Conservation (phyloP, 257 asterid genomes). For the Petunia secreta region DNA sequence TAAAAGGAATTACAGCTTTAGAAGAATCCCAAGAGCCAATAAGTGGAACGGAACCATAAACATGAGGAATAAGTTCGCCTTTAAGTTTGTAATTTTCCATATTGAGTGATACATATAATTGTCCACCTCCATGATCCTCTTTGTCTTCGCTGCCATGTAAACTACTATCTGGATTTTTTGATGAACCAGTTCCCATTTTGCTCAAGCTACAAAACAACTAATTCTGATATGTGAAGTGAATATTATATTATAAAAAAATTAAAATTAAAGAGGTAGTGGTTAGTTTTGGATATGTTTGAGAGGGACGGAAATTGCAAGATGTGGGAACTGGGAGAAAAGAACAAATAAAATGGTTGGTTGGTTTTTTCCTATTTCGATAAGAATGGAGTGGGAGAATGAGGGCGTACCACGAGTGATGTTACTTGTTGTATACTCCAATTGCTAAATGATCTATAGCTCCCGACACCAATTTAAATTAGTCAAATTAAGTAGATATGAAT, state of each 20-base stretch:
- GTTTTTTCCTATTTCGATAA: slow-evolving; percentile 2
- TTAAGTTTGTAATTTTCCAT: slow-evolving; percentile 77
- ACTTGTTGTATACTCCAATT: neutral
- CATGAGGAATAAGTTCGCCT: slow-evolving; percentile 84
- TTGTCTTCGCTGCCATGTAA: slow-evolving; percentile 65
- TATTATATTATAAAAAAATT: neutral
- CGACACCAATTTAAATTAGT: neutral
- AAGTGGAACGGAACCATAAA: slow-evolving; percentile 88
- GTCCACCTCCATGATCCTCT: slow-evolving; percentile 86
- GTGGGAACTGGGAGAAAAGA: neutral
- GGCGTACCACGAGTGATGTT: neutral
- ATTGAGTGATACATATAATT: slow-evolving; percentile 88
- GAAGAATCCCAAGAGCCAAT: slow-evolving; percentile 96
- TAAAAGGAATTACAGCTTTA: slow-evolving; percentile 50
- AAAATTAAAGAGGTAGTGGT: neutral
- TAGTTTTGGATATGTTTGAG: slow-evolving; percentile 26
- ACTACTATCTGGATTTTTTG: slow-evolving; percentile 64
- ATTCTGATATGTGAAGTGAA: slow-evolving; percentile 1
- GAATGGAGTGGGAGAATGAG: neutral
- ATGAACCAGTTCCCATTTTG: slow-evolving; percentile 76
- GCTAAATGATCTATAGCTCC: too few species aligned
- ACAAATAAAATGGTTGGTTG: neutral
- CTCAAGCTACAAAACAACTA: neutral
- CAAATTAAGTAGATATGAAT: neutral
- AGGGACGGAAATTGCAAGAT: slow-evolving; percentile 26